Evolutionary conservation across 129 eudicot genomes (phyloP), one percentile per base, ranked within the genome.

Genomic region (Erigeron canadensis): DNA sequence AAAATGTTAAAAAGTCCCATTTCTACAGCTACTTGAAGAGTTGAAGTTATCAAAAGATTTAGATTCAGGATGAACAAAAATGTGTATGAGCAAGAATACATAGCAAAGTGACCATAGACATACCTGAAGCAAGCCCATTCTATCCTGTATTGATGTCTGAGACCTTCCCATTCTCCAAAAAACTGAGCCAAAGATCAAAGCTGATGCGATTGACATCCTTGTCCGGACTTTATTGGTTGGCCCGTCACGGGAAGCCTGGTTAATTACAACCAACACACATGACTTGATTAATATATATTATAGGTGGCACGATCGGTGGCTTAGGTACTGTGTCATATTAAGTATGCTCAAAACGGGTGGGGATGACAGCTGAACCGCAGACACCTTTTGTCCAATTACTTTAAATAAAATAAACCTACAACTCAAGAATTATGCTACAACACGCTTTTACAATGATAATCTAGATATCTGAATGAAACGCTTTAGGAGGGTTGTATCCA

Each of bases 101-200:
- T 55, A 43, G 11, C 15, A 11, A 61, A 77, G 68, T 38, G 55
- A 7, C 18, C 63, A 67, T 71, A 42, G 42, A 34, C 54, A 48
- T 69, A 95, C 99, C 95, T 95, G 99, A 76, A 95, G 97, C 85
- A 95, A 81, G 75, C 99, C 99, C 96, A 87, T 82, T 80, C 99
- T 81, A 78, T 95, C 99, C 74, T 88, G 97, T 61, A 95, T 90
- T 45, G 99, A 95, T 53, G 99, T 95, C 70, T 95, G 99, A 42
- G 99, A 95, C 72, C 76, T 84, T 67, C 95, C 96, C 91, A 95
- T 95, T 75, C 97, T 86, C 99, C 99, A 95, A 80, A 95, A 95
- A 45, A 95, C 96, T 34, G 97, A 95, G 50, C 99, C 99, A 78
- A 95, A 95, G 69, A 95, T 95, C 37, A 90, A 50, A 79, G 99